phyloP scores from a whole-genome alignment of 2,329 filamentous ascomycete species.

The Microascus cirrosus region DNA sequence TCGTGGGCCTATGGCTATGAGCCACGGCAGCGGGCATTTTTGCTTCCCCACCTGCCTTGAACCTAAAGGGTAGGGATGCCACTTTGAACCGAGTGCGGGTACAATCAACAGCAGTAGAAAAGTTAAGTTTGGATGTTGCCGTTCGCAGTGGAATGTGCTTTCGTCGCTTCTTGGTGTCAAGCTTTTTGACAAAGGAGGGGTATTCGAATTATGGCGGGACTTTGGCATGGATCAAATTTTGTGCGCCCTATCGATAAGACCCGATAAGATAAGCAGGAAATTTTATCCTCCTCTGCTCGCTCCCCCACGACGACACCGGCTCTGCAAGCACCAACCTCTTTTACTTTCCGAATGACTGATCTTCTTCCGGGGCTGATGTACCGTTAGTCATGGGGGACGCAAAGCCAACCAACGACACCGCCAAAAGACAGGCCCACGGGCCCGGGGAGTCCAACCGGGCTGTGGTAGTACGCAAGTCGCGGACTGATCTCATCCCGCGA shows the following conservation, averaged over 20 bases:
- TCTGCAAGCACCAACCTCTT: neutral
- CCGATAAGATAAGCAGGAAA: constrained; percentile 8
- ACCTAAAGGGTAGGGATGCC: constrained; percentile 71
- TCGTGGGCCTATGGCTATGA: constrained; percentile 89
- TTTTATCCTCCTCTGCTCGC: neutral
- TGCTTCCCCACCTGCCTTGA: constrained; percentile 67
- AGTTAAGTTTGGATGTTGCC: neutral
- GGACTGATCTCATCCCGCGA: constrained; percentile 40
- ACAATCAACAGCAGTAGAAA: neutral
- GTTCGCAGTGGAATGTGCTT: neutral
- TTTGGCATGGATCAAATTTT: constrained; percentile 12
- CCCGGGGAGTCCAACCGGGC: constrained; percentile 37
- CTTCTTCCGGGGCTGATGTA: neutral
- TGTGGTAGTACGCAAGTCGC: constrained; percentile 32
- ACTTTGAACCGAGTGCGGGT: constrained; percentile 28
- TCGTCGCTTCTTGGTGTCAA: neutral
- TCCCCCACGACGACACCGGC: neutral
- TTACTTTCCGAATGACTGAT: neutral
- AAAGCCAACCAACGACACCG: constrained; percentile 16
- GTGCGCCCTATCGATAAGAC: constrained; percentile 11
- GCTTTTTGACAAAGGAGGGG: neutral
- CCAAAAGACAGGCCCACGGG: constrained; percentile 21
- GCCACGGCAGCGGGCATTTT: constrained; percentile 57
- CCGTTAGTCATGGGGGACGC: constrained; percentile 19
- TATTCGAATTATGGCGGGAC: neutral